phyloP scores from a whole-genome alignment of 1,284 basidiomycete genomes.

The Ustilago bromivora region DNA sequence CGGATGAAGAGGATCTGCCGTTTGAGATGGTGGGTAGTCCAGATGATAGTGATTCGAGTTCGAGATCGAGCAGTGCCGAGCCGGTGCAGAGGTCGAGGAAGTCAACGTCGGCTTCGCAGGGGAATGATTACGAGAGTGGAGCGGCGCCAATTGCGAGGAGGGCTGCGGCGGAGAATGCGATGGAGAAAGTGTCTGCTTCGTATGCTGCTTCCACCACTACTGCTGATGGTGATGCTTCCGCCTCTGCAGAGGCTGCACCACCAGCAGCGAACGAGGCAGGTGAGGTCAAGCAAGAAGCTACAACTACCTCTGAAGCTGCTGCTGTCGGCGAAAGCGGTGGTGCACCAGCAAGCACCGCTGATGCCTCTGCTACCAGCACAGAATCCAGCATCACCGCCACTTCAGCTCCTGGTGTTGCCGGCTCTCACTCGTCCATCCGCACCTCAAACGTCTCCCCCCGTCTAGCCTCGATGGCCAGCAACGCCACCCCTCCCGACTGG shows the following conservation, averaged over 20 bases:
- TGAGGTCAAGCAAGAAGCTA: not conserved
- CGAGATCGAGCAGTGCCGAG: constrained; percentile 48
- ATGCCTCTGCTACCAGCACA: not conserved
- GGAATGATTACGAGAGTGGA: not conserved
- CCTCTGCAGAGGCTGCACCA: not conserved
- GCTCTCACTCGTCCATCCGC: constrained; percentile 13
- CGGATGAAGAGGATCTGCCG: constrained; percentile 57
- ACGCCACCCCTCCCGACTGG: constrained; percentile 76
- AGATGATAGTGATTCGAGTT: constrained; percentile 53
- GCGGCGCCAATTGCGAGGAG: constrained; percentile 16
- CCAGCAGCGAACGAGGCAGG: not conserved
- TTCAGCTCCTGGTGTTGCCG: not conserved
- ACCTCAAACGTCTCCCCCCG: constrained; percentile 37
- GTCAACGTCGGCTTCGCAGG: constrained; percentile 68
- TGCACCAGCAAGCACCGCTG: not conserved
- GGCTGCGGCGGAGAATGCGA: constrained; percentile 35
- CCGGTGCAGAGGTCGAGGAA: constrained; percentile 38
- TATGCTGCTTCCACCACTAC: constrained; percentile 16
- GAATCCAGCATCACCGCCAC: not conserved
- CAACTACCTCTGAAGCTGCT: not conserved
- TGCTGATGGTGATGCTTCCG: constrained; percentile 9
- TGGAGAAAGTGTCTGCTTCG: constrained; percentile 27
- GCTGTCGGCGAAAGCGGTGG: not conserved
- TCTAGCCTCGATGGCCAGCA: constrained; percentile 21
- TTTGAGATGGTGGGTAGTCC: constrained; percentile 64